Percentiles rank a stretch among this genome's conserved stretches.
Evolutionary conservation across 2,329 filamentous ascomycete genomes (phyloP).

Genomic region (Dryadomyces sulphureus): DNA sequence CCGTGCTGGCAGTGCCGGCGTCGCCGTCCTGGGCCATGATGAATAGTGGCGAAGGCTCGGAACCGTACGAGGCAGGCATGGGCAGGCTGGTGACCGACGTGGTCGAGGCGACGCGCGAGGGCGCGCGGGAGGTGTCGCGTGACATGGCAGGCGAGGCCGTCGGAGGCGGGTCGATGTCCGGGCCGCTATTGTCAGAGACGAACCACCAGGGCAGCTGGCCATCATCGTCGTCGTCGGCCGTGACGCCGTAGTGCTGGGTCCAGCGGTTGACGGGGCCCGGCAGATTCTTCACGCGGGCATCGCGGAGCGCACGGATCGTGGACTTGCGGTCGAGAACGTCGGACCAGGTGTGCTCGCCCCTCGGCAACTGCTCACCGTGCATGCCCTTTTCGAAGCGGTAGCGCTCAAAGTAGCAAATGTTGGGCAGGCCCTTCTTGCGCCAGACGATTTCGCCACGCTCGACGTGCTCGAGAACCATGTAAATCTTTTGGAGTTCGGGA

Average conservation of each 20-base stretch:
- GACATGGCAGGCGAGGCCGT: conserved; percentile 19
- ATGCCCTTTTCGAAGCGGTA: conserved; percentile 62
- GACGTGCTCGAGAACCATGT: conserved; percentile 92
- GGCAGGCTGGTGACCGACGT: conserved; percentile 23
- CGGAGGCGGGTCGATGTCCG: not conserved
- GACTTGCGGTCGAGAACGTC: conserved; percentile 44
- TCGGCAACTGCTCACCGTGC: conserved; percentile 39
- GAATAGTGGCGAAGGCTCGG: conserved; percentile 17
- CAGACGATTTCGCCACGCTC: conserved; percentile 89
- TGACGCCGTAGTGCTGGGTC: conserved; percentile 69
- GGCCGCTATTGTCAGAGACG: conserved; percentile 6
- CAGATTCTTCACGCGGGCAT: conserved; percentile 29
- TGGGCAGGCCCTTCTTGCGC: conserved; percentile 75
- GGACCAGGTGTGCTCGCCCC: conserved; percentile 46
- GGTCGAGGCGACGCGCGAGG: conserved; percentile 32
- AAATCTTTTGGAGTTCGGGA: conserved; percentile 90
- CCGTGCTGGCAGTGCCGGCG: conserved; percentile 2
- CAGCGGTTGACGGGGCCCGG: conserved; percentile 51
- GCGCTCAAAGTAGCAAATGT: conserved; percentile 73
- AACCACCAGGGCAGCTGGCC: conserved; percentile 23
- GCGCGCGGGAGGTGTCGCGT: conserved; percentile 24
- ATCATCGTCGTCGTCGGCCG: conserved; percentile 33
- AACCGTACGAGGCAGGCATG: conserved; percentile 19
- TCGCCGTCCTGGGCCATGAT: conserved; percentile 12
- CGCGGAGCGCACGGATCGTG: conserved; percentile 41